A percentile compares a stretch with the other conserved stretches of the same genome.
Evolutionary conservation across 169 alveolate species (phyloP).

Genomic region (Cryptosporidium parvum): DNA sequence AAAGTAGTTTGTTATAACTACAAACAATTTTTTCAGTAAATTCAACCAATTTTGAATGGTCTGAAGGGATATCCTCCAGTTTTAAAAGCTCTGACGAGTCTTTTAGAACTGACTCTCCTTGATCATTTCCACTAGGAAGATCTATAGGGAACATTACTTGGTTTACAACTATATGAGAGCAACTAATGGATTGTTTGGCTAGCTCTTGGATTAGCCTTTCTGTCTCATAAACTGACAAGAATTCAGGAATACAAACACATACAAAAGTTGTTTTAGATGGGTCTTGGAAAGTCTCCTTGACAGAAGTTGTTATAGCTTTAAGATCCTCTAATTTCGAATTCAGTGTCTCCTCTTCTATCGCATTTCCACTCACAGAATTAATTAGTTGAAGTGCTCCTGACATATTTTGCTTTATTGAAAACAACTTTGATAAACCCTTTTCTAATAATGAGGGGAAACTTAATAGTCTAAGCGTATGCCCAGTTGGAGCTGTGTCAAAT

Average conservation of each 20-base stretch:
- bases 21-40: slow-evolving; percentile 29
- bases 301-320: slow-evolving; percentile 78
- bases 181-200: slow-evolving; percentile 94
- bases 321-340: slow-evolving; percentile 80
- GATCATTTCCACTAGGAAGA: not conserved
- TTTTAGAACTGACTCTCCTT: not conserved
- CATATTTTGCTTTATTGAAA: slow-evolving; percentile 87
- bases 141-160: slow-evolving; percentile 94
- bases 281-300: slow-evolving; percentile 79
- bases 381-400: slow-evolving; percentile 82
- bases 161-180: slow-evolving; percentile 96
- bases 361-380: slow-evolving; percentile 75
- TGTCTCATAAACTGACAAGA: slow-evolving; percentile 97
- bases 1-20: slow-evolving; percentile 9
- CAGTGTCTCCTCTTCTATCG: slow-evolving; percentile 77
- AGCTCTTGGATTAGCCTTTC: slow-evolving; percentile 96
- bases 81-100: slow-evolving; percentile 3
- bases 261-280: slow-evolving; percentile 94
- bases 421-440: slow-evolving; percentile 91
- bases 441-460: slow-evolving; percentile 96
- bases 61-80: slow-evolving; percentile 43
- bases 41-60: not conserved
- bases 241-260: slow-evolving; percentile 99
- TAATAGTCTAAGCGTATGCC: slow-evolving; percentile 97
- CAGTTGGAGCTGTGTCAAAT: slow-evolving; percentile 99